phyloP scores from a whole-genome alignment of 2,329 filamentous ascomycete genomes.

The Plenodomus tracheiphilus region DNA sequence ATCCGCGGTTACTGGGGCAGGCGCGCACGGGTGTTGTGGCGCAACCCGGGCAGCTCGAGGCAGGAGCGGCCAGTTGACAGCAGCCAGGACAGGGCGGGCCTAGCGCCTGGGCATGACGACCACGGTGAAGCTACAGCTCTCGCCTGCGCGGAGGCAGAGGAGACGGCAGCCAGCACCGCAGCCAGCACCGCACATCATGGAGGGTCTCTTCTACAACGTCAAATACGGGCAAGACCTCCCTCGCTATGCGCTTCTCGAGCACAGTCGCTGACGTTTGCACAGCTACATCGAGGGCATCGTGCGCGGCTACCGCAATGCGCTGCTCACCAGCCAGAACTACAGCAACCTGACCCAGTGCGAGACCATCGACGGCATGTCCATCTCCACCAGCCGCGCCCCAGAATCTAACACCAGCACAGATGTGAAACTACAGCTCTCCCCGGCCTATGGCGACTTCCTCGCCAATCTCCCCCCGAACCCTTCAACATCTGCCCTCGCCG shows the following conservation, averaged over 20 bases:
- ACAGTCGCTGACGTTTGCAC: constrained; percentile 18
- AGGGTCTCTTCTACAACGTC: constrained; percentile 92
- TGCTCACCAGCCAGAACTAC: constrained; percentile 89
- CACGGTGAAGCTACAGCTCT: constrained; percentile 17
- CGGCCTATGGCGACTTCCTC: constrained; percentile 96
- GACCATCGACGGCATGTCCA: constrained; percentile 80
- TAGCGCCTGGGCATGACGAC: constrained; percentile 24
- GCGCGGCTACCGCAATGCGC: constrained; percentile 91
- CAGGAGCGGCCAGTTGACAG: constrained; percentile 6
- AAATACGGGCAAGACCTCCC: constrained; percentile 73
- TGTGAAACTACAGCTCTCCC: constrained; percentile 95
- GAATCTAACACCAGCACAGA: constrained; percentile 66
- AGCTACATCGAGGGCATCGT: constrained; percentile 98
- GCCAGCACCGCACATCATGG: constrained; percentile 61
- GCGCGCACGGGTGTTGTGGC: constrained; percentile 2
- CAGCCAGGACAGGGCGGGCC: constrained; percentile 7
- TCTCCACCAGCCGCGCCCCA: constrained; percentile 1
- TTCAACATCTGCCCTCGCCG: constrained; percentile 90
- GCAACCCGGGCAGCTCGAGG: too few relatives aligned
- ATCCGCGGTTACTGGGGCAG: neutral
- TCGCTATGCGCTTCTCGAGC: neutral
- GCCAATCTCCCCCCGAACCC: constrained; percentile 92
- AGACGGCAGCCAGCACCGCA: constrained; percentile 2
- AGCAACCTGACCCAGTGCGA: constrained; percentile 97
- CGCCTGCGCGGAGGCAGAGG: constrained; percentile 6